These are phyloP conservation scores for Fusarium sp. DNA, from an alignment of 2,329 filamentous ascomycete genomes.

Conservation along the genomic window DNA sequence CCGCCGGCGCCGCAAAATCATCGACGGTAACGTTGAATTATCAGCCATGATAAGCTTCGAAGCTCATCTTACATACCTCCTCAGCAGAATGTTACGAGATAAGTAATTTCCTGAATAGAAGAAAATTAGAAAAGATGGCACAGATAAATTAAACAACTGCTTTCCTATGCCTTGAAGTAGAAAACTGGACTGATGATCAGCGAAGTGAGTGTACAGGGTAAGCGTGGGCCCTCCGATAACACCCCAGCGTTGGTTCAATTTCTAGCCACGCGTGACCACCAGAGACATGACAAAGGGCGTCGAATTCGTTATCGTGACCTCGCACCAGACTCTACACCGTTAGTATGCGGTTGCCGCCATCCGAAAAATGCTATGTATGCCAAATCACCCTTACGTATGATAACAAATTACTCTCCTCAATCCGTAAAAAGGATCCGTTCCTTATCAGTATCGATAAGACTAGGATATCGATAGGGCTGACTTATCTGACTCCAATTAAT, in stretches of 20 bases:
- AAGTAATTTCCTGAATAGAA: rapidly evolving
- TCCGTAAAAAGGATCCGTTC: rapidly evolving
- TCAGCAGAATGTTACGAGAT: rapidly evolving
- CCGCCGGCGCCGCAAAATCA: background rate
- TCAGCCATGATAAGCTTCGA: rapidly evolving
- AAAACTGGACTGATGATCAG: rapidly evolving
- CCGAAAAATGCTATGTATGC: background rate
- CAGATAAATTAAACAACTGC: rapidly evolving
- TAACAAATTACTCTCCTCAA: background rate
- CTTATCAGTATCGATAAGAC: background rate
- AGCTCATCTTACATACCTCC: too few relatives aligned
- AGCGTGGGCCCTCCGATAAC: background rate
- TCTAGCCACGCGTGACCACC: background rate
- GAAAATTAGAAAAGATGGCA: rapidly evolving
- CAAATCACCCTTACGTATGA: rapidly evolving
- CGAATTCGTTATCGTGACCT: background rate
- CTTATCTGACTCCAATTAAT: background rate
- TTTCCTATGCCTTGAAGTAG: rapidly evolving
- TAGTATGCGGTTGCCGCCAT: background rate
- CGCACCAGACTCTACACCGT: background rate
- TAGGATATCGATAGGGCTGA: background rate
- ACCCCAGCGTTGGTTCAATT: background rate
- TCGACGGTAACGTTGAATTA: too few relatives aligned
- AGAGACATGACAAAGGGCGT: background rate
- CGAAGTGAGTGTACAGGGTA: background rate